phyloP scores from a whole-genome alignment of 1,284 basidiomycete genomes.

The Grifola frondosa region DNA sequence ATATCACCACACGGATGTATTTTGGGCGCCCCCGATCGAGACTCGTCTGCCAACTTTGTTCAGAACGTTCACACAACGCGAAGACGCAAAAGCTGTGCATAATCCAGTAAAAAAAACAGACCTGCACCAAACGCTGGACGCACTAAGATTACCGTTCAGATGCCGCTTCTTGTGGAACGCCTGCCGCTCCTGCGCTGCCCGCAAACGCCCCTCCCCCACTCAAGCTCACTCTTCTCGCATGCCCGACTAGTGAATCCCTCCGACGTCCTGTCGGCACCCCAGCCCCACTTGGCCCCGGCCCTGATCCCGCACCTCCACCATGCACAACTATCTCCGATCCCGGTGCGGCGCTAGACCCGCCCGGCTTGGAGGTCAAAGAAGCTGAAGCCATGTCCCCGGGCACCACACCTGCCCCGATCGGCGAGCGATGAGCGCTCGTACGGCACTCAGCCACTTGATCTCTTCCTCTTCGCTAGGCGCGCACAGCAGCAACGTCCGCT shows the following conservation, averaged over 20 bases:
- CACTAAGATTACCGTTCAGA: slow-evolving; percentile 27
- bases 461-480: slow-evolving; percentile 98
- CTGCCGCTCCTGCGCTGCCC: slow-evolving; percentile 7
- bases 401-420: slow-evolving; percentile 50
- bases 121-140: neutral
- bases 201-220: slow-evolving; percentile 23
- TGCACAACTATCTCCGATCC: slow-evolving; percentile 8
- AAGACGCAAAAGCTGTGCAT: slow-evolving; percentile 17
- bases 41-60: slow-evolving; percentile 6
- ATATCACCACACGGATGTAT: too few relatives aligned
- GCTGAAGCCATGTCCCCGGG: slow-evolving; percentile 31
- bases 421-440: slow-evolving; percentile 85
- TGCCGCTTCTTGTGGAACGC: slow-evolving; percentile 22
- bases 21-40: slow-evolving; percentile 24
- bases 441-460: slow-evolving; percentile 95
- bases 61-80: slow-evolving; percentile 8
- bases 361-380: slow-evolving; percentile 5
- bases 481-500: slow-evolving; percentile 85
- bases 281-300: slow-evolving; percentile 4
- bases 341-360: slow-evolving; percentile 2
- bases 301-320: slow-evolving; percentile 3
- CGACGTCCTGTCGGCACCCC: slow-evolving; percentile 13
- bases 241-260: slow-evolving; percentile 28
- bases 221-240: slow-evolving; percentile 32
- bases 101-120: slow-evolving; percentile 3